Evolutionary conservation across 202 grass and related monocot genomes (phyloP).

Genomic region (Setaria italica): DNA sequence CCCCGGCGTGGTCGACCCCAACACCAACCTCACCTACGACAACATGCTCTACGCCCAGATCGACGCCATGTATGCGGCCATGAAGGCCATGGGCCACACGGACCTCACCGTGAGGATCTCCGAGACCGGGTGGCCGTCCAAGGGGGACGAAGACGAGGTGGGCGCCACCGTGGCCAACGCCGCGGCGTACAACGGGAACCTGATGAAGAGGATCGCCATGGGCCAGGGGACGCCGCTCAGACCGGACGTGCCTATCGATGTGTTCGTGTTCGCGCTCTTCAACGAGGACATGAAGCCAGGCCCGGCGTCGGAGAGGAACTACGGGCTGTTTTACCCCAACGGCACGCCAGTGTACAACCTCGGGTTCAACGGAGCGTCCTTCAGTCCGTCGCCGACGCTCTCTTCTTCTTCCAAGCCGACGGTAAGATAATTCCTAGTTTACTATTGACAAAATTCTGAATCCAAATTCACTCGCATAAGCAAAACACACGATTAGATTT

Average conservation of each 20-base stretch:
- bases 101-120: conserved; percentile 71
- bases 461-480: not conserved
- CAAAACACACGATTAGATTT: not conserved
- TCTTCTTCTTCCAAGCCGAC: conserved; percentile 50
- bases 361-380: conserved; percentile 19
- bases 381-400: conserved; percentile 29
- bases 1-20: conserved; percentile 60
- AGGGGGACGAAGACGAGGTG: conserved; percentile 71
- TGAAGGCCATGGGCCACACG: conserved; percentile 64
- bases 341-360: conserved; percentile 73
- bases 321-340: conserved; percentile 86
- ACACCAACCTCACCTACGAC: conserved; percentile 83
- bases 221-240: conserved; percentile 76
- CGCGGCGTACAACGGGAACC: conserved; percentile 75
- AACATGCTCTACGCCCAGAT: conserved; percentile 98
- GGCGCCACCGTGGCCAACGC: conserved; percentile 79
- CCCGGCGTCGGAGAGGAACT: conserved; percentile 83
- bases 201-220: conserved; percentile 68
- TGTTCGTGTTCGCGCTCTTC: conserved; percentile 89
- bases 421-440: conserved; percentile 42
- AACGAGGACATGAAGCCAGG: conserved; percentile 82
- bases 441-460: not conserved
- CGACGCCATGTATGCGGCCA: conserved; percentile 87
- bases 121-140: conserved; percentile 93
- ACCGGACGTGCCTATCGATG: conserved; percentile 75